Evolutionary conservation across 306 rosid genomes (phyloP).

Genomic region (Ceratonia siliqua): DNA sequence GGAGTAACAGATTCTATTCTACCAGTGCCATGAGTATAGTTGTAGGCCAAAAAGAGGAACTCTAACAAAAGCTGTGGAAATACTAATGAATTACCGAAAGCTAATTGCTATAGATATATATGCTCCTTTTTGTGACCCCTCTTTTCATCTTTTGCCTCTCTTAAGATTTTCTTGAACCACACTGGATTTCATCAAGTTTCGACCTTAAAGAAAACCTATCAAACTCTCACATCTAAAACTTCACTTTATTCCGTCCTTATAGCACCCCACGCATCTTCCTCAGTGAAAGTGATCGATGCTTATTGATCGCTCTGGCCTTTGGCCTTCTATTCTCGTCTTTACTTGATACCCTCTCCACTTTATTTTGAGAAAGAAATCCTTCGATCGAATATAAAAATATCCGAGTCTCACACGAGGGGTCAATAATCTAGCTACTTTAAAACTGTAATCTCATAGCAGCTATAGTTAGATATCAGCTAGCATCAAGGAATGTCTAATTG

Average conservation of each 20-base stretch:
- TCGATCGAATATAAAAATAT: conserved; percentile 8
- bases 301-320: conserved; percentile 15
- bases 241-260: conserved; percentile 50
- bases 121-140: conserved; percentile 11
- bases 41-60: conserved; percentile 24
- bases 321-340: conserved; percentile 26
- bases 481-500: conserved; percentile 1
- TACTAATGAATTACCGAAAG: conserved; percentile 31
- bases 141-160: not conserved
- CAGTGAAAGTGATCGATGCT: conserved; percentile 31
- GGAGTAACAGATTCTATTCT: conserved; percentile 22
- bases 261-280: conserved; percentile 44
- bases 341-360: conserved; percentile 33
- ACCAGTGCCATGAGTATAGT: conserved; percentile 20
- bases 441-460: not conserved
- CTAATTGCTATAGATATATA: conserved; percentile 21
- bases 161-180: conserved; percentile 41
- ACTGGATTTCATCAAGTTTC: conserved; percentile 36
- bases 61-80: conserved; percentile 28
- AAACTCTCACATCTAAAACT: conserved; percentile 14
- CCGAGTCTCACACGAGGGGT: conserved; percentile 46
- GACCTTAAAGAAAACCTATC: conserved; percentile 20
- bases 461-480: not conserved
- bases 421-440: conserved; percentile 28
- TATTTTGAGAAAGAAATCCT: conserved; percentile 18